Conservation (phyloP, 495 filamentous ascomycete genomes). For the Lepidopterella palustris region DNA sequence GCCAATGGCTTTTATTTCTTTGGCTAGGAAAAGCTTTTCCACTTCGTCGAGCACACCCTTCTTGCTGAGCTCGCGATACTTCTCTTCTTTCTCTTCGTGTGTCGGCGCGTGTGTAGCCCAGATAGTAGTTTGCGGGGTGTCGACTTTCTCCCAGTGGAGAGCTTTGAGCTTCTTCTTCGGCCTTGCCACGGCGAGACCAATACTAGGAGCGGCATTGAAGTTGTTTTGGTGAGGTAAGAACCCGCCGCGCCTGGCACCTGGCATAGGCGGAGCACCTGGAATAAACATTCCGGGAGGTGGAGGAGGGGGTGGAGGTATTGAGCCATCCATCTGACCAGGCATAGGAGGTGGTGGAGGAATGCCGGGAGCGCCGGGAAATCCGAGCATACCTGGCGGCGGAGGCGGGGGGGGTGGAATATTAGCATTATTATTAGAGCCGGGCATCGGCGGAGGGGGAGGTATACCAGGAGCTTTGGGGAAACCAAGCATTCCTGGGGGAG, state of each 20-base stretch:
- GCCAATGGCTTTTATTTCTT: conserved; percentile 85
- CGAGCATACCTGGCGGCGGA: conserved; percentile 40
- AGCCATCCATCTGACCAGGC: conserved; percentile 43
- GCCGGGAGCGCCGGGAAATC: conserved; percentile 28
- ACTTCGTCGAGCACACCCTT: conserved; percentile 96
- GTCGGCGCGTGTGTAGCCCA: conserved; percentile 87
- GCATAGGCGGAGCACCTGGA: conserved; percentile 34
- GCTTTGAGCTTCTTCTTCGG: conserved; percentile 99
- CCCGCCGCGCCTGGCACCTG: conserved; percentile 37
- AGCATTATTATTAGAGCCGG: conserved; percentile 42
- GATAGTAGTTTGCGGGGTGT: conserved; percentile 86
- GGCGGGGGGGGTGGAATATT: conserved; percentile 41
- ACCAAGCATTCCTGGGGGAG: conserved; percentile 41
- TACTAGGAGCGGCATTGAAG: conserved; percentile 15
- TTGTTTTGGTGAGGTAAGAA: conserved; percentile 32
- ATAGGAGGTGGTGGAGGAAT: conserved; percentile 44
- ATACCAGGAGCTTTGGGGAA: conserved; percentile 33
- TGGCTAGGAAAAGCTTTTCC: conserved; percentile 93
- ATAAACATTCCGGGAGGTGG: conserved; percentile 37
- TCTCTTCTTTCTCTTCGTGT: conserved; percentile 78
- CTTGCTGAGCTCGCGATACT: conserved; percentile 83
- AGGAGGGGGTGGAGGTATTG: conserved; percentile 42
- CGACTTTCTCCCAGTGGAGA: conserved; percentile 98
- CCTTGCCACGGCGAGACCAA: conserved; percentile 56
- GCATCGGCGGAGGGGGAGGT: conserved; percentile 48